Evolutionary conservation across 129 eudicot genomes (phyloP), one percentile per base, ranked within the genome.

Genomic region (Flaveria brownii): DNA sequence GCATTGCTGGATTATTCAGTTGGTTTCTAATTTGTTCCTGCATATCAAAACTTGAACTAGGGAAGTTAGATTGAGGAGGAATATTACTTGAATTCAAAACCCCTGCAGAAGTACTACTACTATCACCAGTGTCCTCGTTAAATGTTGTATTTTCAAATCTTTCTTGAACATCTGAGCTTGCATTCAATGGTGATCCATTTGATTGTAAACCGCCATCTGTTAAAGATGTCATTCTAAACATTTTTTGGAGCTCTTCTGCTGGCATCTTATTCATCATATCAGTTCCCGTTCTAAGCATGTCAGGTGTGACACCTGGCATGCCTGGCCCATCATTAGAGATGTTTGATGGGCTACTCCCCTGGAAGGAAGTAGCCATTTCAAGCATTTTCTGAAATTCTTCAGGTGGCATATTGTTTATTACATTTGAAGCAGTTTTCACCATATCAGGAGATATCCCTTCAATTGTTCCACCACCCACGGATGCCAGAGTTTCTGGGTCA

Each of bases 201-300:
- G 81, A 42, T 17, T 42, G 72, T 39, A 83, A 60, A 17, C 76
- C 73, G 42, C 72, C 88, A 72, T 80, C 89, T 76, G 91, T 74
- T 33, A 96, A 87, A 11, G 98, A 88, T 14, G 98, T 86, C 88
- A 87, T 91, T 80, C 85, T 89, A 78, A 91, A 87, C 98, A 93
- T 93, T 68, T 80, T 91, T 68, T 84, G 88, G 49, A 82, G 78
- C 64, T 93, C 97, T 75, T 85, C 93, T 5, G 96, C 74, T 16
- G 98, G 82, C 98, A 93, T 87, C 70, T 90, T 93, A 83, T 84
- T 77, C 98, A 91, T 91, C 96, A 93, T 87, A 55, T 91, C 93
- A 79, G 85, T 81, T 23, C 96, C 98, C 20, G 87, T 82, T 77
- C 86, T 93, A 45, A 93, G 83, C 96, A 90, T 88, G 57, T 88